Conservation (phyloP, 805 yeast species). For the Teunomyces funiuensis region DNA sequence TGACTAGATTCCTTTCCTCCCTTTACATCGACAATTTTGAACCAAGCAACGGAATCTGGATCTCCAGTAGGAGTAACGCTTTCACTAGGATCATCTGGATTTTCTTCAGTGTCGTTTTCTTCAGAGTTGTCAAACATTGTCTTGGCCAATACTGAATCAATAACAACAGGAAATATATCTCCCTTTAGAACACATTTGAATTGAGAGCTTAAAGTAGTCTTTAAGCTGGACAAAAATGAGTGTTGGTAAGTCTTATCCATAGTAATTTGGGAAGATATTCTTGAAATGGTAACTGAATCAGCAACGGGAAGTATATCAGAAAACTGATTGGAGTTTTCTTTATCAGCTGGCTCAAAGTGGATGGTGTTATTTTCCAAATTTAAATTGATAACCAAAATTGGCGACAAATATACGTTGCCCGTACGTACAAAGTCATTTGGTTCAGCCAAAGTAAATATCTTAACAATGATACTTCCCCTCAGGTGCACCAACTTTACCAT, state of each 20-base stretch:
- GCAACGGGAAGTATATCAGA: slow-evolving; percentile 49
- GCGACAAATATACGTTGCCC: slow-evolving; percentile 56
- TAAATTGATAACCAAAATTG: slow-evolving; percentile 55
- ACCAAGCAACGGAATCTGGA: slow-evolving; percentile 83
- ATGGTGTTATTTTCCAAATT: slow-evolving; percentile 29
- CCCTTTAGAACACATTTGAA: slow-evolving; percentile 60
- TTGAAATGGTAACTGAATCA: slow-evolving; percentile 59
- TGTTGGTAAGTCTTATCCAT: slow-evolving; percentile 63
- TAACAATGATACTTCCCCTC: slow-evolving; percentile 26
- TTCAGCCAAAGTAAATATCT: slow-evolving; percentile 61
- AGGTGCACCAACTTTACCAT: slow-evolving; percentile 37
- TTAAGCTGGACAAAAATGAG: slow-evolving; percentile 58
- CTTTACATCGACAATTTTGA: slow-evolving; percentile 58
- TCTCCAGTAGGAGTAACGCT: slow-evolving; percentile 55
- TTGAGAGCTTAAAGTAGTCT: slow-evolving; percentile 57
- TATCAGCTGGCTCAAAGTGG: slow-evolving; percentile 19
- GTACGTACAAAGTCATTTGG: slow-evolving; percentile 42
- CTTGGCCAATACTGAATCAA: slow-evolving; percentile 67
- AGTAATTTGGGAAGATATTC: slow-evolving; percentile 69
- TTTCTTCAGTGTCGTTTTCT: slow-evolving; percentile 25
- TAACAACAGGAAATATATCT: slow-evolving; percentile 73
- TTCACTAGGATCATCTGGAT: slow-evolving; percentile 12
- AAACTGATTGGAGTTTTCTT: slow-evolving; percentile 16
- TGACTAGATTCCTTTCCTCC: slow-evolving; percentile 37
- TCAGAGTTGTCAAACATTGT: slow-evolving; percentile 45